These are phyloP conservation scores for Mycosphaerella sp. DNA, from an alignment of 2,329 filamentous ascomycete genomes.

Conservation along the genomic window DNA sequence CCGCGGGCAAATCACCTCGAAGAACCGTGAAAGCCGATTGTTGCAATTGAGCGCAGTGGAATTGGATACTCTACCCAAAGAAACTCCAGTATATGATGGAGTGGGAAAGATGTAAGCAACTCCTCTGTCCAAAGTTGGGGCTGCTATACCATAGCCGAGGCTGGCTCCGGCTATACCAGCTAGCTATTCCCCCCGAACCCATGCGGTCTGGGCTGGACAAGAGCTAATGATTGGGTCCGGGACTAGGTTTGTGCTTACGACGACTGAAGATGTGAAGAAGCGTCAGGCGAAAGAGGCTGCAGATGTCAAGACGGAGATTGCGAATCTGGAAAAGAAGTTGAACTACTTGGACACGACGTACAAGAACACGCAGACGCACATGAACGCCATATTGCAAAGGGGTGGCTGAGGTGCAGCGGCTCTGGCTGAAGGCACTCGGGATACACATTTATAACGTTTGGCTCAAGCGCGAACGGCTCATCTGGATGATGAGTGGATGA, in stretches of 20 bases:
- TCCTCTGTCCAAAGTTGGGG: slow-evolving; percentile 3
- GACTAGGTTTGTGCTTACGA: slow-evolving; percentile 76
- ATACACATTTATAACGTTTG: too few species aligned
- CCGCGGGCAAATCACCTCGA: slow-evolving; percentile 73
- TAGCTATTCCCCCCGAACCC: background rate
- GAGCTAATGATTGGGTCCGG: slow-evolving; percentile 12
- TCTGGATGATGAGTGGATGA: too few species aligned
- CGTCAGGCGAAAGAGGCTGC: slow-evolving; percentile 70
- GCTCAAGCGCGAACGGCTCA: too few species aligned
- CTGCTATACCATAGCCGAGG: slow-evolving; percentile 10
- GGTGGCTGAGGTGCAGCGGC: slow-evolving; percentile 23
- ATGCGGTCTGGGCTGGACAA: slow-evolving; percentile 2
- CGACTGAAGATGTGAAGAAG: slow-evolving; percentile 64
- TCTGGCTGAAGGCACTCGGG: too few species aligned
- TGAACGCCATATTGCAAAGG: slow-evolving; percentile 73
- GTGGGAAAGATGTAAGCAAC: slow-evolving; percentile 82
- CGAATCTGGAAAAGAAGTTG: slow-evolving; percentile 77
- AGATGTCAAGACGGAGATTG: slow-evolving; percentile 69
- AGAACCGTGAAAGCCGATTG: slow-evolving; percentile 83
- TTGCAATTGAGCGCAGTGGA: slow-evolving; percentile 82
- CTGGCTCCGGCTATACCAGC: slow-evolving; percentile 4
- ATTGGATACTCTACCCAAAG: slow-evolving; percentile 64
- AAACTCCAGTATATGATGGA: slow-evolving; percentile 84
- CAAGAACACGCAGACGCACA: slow-evolving; percentile 86
- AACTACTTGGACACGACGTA: slow-evolving; percentile 91